phyloP scores from a whole-genome alignment of 257 asterid genomes.

The Catharanthus roseus region DNA sequence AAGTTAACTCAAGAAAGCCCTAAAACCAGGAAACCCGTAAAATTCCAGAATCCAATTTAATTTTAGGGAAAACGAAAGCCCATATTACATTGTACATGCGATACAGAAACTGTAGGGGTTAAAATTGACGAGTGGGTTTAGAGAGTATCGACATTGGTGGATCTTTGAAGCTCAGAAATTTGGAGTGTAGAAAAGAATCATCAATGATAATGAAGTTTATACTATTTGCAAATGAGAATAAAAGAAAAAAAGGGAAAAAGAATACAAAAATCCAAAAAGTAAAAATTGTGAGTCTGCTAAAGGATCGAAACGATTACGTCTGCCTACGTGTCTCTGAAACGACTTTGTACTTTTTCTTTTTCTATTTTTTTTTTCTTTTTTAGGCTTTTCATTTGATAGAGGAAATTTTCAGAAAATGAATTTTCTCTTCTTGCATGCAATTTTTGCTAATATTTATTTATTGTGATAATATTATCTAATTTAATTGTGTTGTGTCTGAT shows the following conservation, averaged over 20 bases:
- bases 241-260: not conserved
- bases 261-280: not conserved
- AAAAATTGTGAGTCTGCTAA: slow-evolving; percentile 13
- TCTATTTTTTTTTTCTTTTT: not conserved
- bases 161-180: slow-evolving; percentile 15
- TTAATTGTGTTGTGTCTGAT: too few relatives aligned
- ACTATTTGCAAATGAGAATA: not conserved
- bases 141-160: slow-evolving; percentile 20
- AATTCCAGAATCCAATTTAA: not conserved
- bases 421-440: too few relatives aligned
- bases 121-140: slow-evolving; percentile 1
- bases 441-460: too few relatives aligned
- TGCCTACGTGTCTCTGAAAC: slow-evolving; percentile 23
- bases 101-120: not conserved
- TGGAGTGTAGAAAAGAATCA: slow-evolving; percentile 12
- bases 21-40: slow-evolving; percentile 9
- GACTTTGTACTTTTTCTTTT: slow-evolving; percentile 5
- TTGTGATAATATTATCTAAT: too few relatives aligned
- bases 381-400: not conserved
- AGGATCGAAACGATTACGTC: slow-evolving; percentile 23
- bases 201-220: slow-evolving; percentile 15
- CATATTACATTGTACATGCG: not conserved
- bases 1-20: slow-evolving; percentile 9
- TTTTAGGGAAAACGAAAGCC: not conserved
- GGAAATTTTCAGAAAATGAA: too few relatives aligned